Evolutionary conservation across 208 protist genomes (phyloP).

Genomic region (Naegleria lovaniensis): DNA sequence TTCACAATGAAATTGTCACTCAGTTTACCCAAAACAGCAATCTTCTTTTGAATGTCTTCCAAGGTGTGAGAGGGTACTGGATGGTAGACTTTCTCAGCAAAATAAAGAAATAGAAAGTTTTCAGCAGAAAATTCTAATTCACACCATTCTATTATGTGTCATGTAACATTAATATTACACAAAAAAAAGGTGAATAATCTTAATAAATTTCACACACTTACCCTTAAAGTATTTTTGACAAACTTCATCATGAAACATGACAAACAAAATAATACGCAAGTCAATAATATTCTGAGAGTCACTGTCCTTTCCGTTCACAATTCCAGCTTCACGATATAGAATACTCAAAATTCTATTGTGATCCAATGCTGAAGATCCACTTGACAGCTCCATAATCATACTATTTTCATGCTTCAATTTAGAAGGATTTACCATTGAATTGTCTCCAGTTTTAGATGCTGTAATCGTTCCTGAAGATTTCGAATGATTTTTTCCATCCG

Average conservation of each 20-base stretch:
- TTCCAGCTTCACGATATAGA: neutral
- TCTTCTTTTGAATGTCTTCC: neutral
- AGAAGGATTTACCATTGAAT: neutral
- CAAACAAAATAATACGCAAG: neutral
- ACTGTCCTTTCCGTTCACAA: neutral
- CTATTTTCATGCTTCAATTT: neutral
- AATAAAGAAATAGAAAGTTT: neutral
- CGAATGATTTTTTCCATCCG: neutral
- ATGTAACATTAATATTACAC: no score
- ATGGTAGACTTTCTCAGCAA: neutral
- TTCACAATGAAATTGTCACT: neutral
- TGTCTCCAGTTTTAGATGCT: neutral
- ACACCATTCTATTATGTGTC: neutral
- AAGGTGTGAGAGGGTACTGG: neutral
- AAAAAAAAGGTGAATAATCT: no score
- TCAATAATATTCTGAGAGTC: neutral
- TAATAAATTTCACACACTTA: neutral
- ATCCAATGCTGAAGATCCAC: neutral
- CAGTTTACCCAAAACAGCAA: neutral
- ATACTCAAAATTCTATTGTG: neutral
- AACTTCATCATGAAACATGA: neutral
- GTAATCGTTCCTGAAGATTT: neutral
- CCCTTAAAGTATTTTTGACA: slow-evolving; percentile 4
- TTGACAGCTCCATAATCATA: neutral
- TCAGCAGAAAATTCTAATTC: neutral